phyloP scores from a whole-genome alignment of 2,329 filamentous ascomycete species.

The Pseudocercospora ulei region DNA sequence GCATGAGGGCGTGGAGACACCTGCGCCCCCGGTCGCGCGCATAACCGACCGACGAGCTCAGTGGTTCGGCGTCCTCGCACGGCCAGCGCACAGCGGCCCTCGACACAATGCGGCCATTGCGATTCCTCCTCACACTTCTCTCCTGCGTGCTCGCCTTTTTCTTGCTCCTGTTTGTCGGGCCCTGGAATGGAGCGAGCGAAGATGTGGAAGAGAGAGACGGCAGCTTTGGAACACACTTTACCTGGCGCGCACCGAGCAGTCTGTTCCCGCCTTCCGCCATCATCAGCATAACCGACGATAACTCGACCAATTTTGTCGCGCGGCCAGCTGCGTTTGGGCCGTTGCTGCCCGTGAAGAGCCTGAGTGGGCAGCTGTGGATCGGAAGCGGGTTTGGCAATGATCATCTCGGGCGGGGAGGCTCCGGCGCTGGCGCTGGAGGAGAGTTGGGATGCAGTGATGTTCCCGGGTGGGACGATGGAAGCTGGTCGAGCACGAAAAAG shows the following conservation, averaged over 20 bases:
- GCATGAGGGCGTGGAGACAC: slow-evolving; percentile 12
- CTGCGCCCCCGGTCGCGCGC: slow-evolving; percentile 14
- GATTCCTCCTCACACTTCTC: slow-evolving; percentile 39
- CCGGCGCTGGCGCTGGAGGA: slow-evolving; percentile 53
- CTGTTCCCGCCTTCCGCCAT: slow-evolving; percentile 92
- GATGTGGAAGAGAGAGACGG: slow-evolving; percentile 28
- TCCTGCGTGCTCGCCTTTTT: slow-evolving; percentile 39
- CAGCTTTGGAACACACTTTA: slow-evolving; percentile 39
- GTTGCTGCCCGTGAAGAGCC: slow-evolving; percentile 58
- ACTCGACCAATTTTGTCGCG: slow-evolving; percentile 92
- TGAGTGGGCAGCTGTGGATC: slow-evolving; percentile 88
- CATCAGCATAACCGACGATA: slow-evolving; percentile 94
- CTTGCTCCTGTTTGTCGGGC: slow-evolving; percentile 38
- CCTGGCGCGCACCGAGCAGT: slow-evolving; percentile 56
- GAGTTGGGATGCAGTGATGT: slow-evolving; percentile 94
- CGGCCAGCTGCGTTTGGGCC: slow-evolving; percentile 90
- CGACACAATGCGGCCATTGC: slow-evolving; percentile 35
- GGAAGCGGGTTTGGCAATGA: slow-evolving; percentile 86
- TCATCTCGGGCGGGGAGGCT: slow-evolving; percentile 49
- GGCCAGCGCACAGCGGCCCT: slow-evolving; percentile 5
- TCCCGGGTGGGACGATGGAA: slow-evolving; percentile 68
- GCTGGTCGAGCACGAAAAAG: slow-evolving; percentile 24
- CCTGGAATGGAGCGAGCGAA: slow-evolving; percentile 20
- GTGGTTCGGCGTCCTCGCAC: not conserved
- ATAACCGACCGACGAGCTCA: slow-evolving; percentile 4